A percentile compares a stretch with the other conserved stretches of the same genome.
phyloP scores from a whole-genome alignment of 495 filamentous ascomycete genomes.

The Xylaria palmicola region DNA sequence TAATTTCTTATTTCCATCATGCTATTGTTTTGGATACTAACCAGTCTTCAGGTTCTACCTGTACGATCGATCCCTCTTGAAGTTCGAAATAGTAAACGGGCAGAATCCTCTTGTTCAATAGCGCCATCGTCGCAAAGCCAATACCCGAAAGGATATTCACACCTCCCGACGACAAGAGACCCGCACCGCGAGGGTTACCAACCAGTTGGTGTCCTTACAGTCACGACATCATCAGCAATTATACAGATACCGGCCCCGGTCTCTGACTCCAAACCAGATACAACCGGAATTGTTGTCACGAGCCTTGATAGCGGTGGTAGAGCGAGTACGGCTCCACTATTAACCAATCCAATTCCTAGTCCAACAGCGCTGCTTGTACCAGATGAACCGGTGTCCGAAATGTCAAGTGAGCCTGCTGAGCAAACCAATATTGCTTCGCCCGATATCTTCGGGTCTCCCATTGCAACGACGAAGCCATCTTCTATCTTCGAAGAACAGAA shows the following conservation, averaged over 20 bases:
- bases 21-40: conserved; percentile 25
- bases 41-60: conserved; percentile 23
- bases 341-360: conserved; percentile 10
- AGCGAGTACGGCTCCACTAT: conserved; percentile 7
- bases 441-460: conserved; percentile 55
- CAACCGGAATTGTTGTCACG: conserved; percentile 11
- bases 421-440: conserved; percentile 18
- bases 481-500: conserved; percentile 48
- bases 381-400: not conserved
- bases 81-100: not conserved
- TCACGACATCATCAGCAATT: conserved; percentile 11
- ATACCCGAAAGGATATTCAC: conserved; percentile 12
- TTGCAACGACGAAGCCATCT: conserved; percentile 60
- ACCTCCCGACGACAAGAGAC: conserved; percentile 2
- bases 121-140: not conserved
- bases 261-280: conserved; percentile 36
- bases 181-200: conserved; percentile 20
- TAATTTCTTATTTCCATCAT: conserved; percentile 16
- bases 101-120: not conserved
- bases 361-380: conserved; percentile 1
- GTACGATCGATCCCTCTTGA: conserved; percentile 16
- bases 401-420: conserved; percentile 18
- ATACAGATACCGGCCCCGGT: conserved; percentile 11
- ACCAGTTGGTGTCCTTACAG: conserved; percentile 3
- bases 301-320: conserved; percentile 6